A percentile compares a stretch with the other conserved stretches of the same genome.
These are phyloP conservation scores for Ogataea sp. DNA, from an alignment of 805 yeast species.

Conservation along the genomic window DNA sequence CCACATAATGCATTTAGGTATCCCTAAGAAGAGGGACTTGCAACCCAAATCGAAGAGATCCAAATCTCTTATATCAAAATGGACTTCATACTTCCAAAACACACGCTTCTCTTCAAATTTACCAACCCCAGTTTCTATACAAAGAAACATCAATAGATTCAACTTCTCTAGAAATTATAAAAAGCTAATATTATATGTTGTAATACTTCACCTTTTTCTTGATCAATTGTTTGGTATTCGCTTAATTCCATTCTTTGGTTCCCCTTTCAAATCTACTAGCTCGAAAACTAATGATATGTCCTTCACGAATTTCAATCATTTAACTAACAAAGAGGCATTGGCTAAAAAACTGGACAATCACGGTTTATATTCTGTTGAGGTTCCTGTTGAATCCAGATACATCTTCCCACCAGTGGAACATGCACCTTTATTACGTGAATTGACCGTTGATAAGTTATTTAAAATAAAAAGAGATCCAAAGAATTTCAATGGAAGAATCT, in stretches of 20 bases:
- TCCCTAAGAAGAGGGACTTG: constrained; percentile 17
- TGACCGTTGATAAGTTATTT: constrained; percentile 46
- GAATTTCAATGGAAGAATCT: constrained; percentile 21
- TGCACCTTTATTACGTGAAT: constrained; percentile 50
- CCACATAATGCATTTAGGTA: constrained; percentile 16
- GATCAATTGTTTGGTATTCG: constrained; percentile 25
- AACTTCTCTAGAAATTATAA: too few relatives aligned
- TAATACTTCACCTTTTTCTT: constrained; percentile 4
- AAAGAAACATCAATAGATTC: too few relatives aligned
- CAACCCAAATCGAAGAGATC: constrained; percentile 11
- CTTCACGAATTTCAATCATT: constrained; percentile 10
- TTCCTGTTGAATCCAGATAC: constrained; percentile 41
- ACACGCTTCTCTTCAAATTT: too few relatives aligned
- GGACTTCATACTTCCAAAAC: too few relatives aligned
- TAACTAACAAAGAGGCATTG: constrained; percentile 17
- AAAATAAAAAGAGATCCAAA: constrained; percentile 38
- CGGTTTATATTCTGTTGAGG: constrained; percentile 36
- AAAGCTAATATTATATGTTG: constrained; percentile 3
- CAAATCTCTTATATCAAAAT: too few relatives aligned
- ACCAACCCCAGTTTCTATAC: too few relatives aligned
- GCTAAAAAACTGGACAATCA: constrained; percentile 22
- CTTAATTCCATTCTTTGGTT: not conserved
- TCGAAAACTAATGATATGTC: not conserved
- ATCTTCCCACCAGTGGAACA: constrained; percentile 75
- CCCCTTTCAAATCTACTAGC: not conserved